A percentile compares a stretch with the other conserved stretches of the same genome.
Conservation (phyloP, 768 basidiomycete genomes). For the Royoungia palumana region DNA sequence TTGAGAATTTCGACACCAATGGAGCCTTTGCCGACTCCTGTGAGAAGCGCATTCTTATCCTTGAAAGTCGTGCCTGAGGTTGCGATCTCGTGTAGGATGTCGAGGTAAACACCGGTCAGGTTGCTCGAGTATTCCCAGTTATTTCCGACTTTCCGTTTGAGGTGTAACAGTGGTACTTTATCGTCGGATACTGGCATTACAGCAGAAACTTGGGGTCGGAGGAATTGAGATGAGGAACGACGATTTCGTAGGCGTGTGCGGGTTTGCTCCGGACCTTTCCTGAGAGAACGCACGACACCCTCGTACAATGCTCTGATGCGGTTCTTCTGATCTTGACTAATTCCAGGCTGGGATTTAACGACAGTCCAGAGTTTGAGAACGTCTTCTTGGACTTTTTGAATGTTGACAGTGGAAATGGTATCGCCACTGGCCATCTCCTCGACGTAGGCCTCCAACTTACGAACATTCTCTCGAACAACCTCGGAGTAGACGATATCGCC, state of each 20-base stretch:
- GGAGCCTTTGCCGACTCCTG: slow-evolving; percentile 96
- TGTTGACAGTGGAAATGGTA: slow-evolving; percentile 81
- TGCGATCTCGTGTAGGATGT: slow-evolving; percentile 96
- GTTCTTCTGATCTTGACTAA: slow-evolving; percentile 95
- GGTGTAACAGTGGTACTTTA: slow-evolving; percentile 89
- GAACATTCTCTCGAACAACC: slow-evolving; percentile 92
- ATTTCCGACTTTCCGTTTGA: slow-evolving; percentile 94
- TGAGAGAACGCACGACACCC: slow-evolving; percentile 90
- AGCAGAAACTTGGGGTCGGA: slow-evolving; percentile 82
- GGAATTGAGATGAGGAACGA: slow-evolving; percentile 94
- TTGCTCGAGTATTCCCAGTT: slow-evolving; percentile 98
- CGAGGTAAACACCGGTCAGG: slow-evolving; percentile 91
- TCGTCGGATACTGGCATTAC: slow-evolving; percentile 73
- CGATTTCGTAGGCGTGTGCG: slow-evolving; percentile 63
- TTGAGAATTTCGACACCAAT: slow-evolving; percentile 98
- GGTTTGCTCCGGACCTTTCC: slow-evolving; percentile 67
- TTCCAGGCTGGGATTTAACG: slow-evolving; percentile 95
- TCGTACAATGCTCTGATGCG: slow-evolving; percentile 94
- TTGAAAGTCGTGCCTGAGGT: slow-evolving; percentile 98
- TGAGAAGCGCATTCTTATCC: slow-evolving; percentile 97
- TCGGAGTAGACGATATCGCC: slow-evolving; percentile 96
- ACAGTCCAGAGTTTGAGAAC: slow-evolving; percentile 96
- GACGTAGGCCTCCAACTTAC: slow-evolving; percentile 96
- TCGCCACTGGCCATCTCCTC: slow-evolving; percentile 98
- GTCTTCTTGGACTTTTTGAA: slow-evolving; percentile 97